Percentiles rank a stretch among this genome's conserved stretches.
These are phyloP conservation scores for Petunia secreta DNA, from an alignment of 257 asterid species.

Conservation along the genomic window DNA sequence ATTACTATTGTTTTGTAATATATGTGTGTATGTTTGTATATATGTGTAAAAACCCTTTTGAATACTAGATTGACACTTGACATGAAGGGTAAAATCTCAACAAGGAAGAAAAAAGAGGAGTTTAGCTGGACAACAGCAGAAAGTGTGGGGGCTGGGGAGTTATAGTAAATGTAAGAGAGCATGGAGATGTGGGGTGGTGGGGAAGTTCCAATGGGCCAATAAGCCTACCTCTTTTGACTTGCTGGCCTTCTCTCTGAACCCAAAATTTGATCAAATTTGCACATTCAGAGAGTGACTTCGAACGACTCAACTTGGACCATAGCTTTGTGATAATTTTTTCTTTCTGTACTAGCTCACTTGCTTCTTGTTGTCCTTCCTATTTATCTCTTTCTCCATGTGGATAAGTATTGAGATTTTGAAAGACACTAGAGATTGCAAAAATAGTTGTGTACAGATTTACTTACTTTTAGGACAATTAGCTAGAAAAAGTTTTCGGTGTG, in stretches of 20 bases:
- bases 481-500: neutral
- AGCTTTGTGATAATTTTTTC: slow-evolving; percentile 13
- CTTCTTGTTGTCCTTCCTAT: slow-evolving; percentile 16
- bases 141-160: neutral
- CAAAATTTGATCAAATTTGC: slow-evolving; percentile 9
- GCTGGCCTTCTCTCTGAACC: neutral
- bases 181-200: slow-evolving; percentile 33
- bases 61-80: too few species aligned
- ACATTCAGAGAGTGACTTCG: slow-evolving; percentile 27
- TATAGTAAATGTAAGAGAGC: slow-evolving; percentile 23
- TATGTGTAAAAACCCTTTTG: too few species aligned
- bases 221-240: slow-evolving; percentile 35
- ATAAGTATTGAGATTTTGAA: neutral
- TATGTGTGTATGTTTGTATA: too few species aligned
- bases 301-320: slow-evolving; percentile 33
- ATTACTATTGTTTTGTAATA: too few species aligned
- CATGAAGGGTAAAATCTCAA: too few species aligned
- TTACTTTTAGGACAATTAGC: neutral
- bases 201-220: slow-evolving; percentile 44
- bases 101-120: too few species aligned
- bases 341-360: slow-evolving; percentile 1
- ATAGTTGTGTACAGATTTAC: neutral
- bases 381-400: neutral
- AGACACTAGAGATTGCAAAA: neutral
- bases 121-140: too few species aligned